Evolutionary conservation across 129 eudicot genomes (phyloP).

Genomic region (Heracleum sosnowskyi): DNA sequence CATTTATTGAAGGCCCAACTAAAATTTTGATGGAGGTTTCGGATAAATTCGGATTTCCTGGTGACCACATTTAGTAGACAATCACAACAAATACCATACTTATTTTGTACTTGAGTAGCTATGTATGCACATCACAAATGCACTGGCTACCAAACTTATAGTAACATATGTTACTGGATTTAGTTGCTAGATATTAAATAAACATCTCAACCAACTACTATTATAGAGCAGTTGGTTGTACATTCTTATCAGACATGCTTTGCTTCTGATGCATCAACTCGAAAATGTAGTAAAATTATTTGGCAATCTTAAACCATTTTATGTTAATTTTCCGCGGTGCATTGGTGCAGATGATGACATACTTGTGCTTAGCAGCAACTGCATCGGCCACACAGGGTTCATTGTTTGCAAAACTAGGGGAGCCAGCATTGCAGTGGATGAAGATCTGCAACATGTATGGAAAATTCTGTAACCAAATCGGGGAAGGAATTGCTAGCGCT

Average conservation of each 20-base stretch:
- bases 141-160: neutral
- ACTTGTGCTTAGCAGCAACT: slow-evolving; percentile 55
- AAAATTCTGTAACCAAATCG: slow-evolving; percentile 72
- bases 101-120: neutral
- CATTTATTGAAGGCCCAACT: neutral
- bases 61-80: neutral
- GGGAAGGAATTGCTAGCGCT: slow-evolving; percentile 64
- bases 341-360: slow-evolving; percentile 58
- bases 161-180: neutral
- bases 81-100: neutral
- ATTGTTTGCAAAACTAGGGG: slow-evolving; percentile 49
- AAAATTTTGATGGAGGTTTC: neutral
- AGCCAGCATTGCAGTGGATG: slow-evolving; percentile 73
- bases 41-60: neutral
- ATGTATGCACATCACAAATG: neutral
- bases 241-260: neutral
- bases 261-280: neutral
- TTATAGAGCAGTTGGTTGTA: neutral
- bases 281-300: neutral
- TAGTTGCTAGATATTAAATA: neutral
- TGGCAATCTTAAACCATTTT: neutral
- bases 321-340: neutral
- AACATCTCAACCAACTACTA: neutral
- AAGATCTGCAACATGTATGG: slow-evolving; percentile 63
- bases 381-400: slow-evolving; percentile 68